Base-by-base conservation (phyloP, 1,284 basidiomycete species). In the Ceratobasidium theobromae region DNA sequence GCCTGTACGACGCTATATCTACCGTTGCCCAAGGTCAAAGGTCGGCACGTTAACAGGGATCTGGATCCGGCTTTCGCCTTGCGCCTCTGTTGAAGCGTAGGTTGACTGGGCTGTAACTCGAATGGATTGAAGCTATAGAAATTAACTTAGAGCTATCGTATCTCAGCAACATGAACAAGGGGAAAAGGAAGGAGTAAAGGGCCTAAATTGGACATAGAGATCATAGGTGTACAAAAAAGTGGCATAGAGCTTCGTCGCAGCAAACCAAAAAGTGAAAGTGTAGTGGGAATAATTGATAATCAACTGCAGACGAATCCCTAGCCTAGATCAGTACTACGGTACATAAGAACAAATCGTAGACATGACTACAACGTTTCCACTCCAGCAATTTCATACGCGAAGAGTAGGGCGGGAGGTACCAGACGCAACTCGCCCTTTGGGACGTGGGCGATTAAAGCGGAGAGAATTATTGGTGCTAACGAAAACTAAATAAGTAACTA, bases 181-280 rank as follows among this genome's bases (percentile, higher is more conserved):
- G 43, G 28, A 49, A 23, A 51, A 4, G 11, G 25, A 45, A 45
- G n/a, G 38, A 30, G 51, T 18, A 49, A 49, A 64, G 18, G 25
- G 33, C 60, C 38, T 64, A 53, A 32, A 64, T 64, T 64, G 48
- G 27, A 43, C 60, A 64, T 64, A 53, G 35, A 49, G 38, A 53
- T 12, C 60, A 64, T 64, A 64, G 60, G 51, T 38, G 60, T 62
- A 62, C 58, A 62, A 51, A 46, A 28, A 35, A 45, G 46, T n/a
- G 58, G 58, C 58, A 62, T 62, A 62, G 58, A 33, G 35, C n/a
- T 32, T 51, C 33, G 60, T 64, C 38, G 60, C 60, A 51, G 45
- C 21, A 27, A 64, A 53, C 27, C 16, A 35, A 32, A 35, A 45
- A 33, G 55, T 48, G 35, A 21, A 53, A 21, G 28, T 53, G 40